Base-by-base conservation (phyloP, 2,329 filamentous ascomycete species). In the Clarireedia sp. region DNA sequence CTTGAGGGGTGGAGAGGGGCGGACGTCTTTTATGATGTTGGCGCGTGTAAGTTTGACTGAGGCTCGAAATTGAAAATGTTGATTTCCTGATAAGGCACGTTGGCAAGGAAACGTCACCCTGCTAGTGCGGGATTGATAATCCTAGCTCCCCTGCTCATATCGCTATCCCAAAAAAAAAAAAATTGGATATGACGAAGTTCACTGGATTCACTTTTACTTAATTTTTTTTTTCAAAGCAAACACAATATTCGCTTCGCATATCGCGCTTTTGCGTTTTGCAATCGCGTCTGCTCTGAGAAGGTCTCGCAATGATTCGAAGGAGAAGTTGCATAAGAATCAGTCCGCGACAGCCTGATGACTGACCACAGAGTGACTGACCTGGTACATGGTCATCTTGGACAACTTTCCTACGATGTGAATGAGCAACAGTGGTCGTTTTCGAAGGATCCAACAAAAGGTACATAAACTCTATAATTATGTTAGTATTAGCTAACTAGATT, bases 301-400 rank as follows among this genome's bases (percentile, higher is more conserved):
- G 26, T 12, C 54, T 57, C 62, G 61, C 57, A 58, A 68, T 68
- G 66, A 62, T 59, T 60, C 47, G 50, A 53, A 59, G 21, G 45
- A 56, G 26, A 54, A 46, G 23, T 57, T 49, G 49, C 33, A 38
- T 47, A 56, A 54, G 49, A 54, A 59, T 45, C 61, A 55, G 24
- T 50, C 57, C 44, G 60, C 57, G 54, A 62, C 69, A 71, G 64
- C 75, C 75, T 65, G 57, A 62, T 63, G 61, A 55, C 55, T 63
- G 61, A 71, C 41, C 57, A 69, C 53, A 68, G 71, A 41, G 66
- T 71, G 38, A 72, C 70, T 62, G 72, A 78, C 70, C 72, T 81
- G 51, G 71, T 74, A 53, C 76, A 75, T 62, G 80, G 80, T 67
- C 76, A 80, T 63, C 72, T 78, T 56, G 80, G 79, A 57, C 70